Conservation (phyloP, 371 early-diverging fungal species). For the Circinella umbellata region DNA sequence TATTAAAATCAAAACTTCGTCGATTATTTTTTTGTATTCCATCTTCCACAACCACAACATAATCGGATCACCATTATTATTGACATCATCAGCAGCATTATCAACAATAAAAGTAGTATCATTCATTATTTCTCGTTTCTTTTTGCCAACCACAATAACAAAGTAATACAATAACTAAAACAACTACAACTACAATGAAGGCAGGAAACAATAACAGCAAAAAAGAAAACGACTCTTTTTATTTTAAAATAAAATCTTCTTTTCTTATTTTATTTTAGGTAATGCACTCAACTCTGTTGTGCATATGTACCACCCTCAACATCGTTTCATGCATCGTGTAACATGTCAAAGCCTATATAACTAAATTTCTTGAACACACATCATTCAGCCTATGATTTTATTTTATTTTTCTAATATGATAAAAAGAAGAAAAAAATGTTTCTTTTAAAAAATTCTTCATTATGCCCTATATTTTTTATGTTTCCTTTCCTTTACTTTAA, state of each 20-base stretch:
- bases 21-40: slow-evolving; percentile 10
- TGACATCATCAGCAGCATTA: neutral
- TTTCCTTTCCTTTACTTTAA: neutral
- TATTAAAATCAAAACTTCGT: neutral
- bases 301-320: neutral
- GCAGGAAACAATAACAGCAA: neutral
- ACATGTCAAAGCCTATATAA: neutral
- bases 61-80: too few species aligned
- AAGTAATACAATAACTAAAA: too few species aligned
- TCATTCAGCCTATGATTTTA: neutral
- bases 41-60: neutral
- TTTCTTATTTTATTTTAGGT: neutral
- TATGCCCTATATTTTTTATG: neutral
- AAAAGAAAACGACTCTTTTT: too few species aligned
- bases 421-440: neutral
- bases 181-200: too few species aligned
- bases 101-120: neutral
- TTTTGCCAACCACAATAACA: too few species aligned
- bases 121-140: neutral
- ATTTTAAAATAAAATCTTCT: too few species aligned
- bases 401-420: neutral
- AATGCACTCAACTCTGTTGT: too few species aligned
- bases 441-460: too few species aligned
- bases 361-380: neutral
- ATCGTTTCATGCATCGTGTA: slow-evolving; percentile 8